Base-by-base conservation (phyloP, 495 filamentous ascomycete genomes). In the Polyplosphaeria fusca region DNA sequence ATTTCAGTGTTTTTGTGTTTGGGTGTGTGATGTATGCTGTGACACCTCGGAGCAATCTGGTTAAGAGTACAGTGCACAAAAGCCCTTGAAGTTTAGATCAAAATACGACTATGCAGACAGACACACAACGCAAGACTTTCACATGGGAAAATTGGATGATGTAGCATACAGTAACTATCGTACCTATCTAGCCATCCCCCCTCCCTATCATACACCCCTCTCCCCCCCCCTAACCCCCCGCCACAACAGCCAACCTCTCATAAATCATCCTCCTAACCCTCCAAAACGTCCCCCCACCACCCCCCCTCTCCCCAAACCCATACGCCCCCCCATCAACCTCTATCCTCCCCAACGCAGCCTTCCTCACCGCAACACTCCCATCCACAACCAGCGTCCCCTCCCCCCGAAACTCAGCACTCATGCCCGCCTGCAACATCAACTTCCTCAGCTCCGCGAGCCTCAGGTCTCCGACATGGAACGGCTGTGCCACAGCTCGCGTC, bases 381-480 rank as follows among this genome's bases (percentile, higher is more conserved):
- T 97, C 91, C 47, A 99, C 84, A 20, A 99, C 73, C 62, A 97
- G 74, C 1, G 87, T 95, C 43, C 93, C 93, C 70, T 96, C 94
- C 16, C 93, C 93, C 26, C 88, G 79, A 70, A 97, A 97, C 71
- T 96, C 93, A 2, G 91, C 92, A 24, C 77, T 88, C 70, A 96
- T 89, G 1, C 92, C 91, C 19, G 85, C 79, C 16, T 78, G 77
- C 51, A 88, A 83, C 82, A 99, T 86, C 23, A 89, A 80, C 59
- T 86, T 86, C 43, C 94, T 78, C 45, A 99, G 72, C 68, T 96
- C 91, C 0, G 93, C 90, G 13, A 99, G 78, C 16, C 93, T 79
- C 16, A 97, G 75, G 65, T 99, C 93, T 52, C 93, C 93, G 20
- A 97, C 94, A 67, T 97, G 94, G 11, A 99, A 79, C 7, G 94